phyloP scores from a whole-genome alignment of 345 rosid species.

The Nasturtium officinale region DNA sequence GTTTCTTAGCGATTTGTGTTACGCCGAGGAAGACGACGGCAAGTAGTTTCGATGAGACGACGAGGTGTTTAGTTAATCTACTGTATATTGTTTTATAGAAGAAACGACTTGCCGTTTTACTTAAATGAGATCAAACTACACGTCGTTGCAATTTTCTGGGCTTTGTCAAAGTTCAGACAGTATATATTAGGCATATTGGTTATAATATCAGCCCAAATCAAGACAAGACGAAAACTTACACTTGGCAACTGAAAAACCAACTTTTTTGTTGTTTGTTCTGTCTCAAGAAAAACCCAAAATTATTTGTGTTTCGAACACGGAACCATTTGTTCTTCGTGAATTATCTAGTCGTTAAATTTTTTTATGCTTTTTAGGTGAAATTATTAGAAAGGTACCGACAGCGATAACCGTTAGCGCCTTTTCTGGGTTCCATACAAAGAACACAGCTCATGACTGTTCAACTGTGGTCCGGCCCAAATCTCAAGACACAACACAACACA shows the following conservation, averaged over 20 bases:
- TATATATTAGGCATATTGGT: constrained; percentile 16
- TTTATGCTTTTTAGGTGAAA: constrained; percentile 16
- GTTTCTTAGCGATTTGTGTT: constrained; percentile 18
- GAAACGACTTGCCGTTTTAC: constrained; percentile 29
- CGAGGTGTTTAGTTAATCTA: constrained; percentile 5
- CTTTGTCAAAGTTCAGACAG: neutral
- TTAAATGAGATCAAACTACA: neutral
- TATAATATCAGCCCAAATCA: neutral
- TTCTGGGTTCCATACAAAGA: constrained; percentile 28
- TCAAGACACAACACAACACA: constrained; percentile 27
- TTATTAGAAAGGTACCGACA: constrained; percentile 34
- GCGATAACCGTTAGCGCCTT: constrained; percentile 37
- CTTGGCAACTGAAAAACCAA: neutral
- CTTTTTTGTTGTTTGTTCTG: neutral
- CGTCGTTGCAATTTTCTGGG: constrained; percentile 25
- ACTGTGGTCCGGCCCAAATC: constrained; percentile 42
- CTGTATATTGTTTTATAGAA: neutral
- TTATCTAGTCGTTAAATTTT: constrained; percentile 4
- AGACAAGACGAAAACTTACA: neutral
- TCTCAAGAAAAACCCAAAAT: neutral
- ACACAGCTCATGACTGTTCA: constrained; percentile 43
- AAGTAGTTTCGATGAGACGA: constrained; percentile 26
- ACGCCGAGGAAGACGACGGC: constrained; percentile 9
- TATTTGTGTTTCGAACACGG: neutral
- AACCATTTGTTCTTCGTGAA: neutral